phyloP scores from a whole-genome alignment of 768 basidiomycete species.

The Leccinum ochraceum region DNA sequence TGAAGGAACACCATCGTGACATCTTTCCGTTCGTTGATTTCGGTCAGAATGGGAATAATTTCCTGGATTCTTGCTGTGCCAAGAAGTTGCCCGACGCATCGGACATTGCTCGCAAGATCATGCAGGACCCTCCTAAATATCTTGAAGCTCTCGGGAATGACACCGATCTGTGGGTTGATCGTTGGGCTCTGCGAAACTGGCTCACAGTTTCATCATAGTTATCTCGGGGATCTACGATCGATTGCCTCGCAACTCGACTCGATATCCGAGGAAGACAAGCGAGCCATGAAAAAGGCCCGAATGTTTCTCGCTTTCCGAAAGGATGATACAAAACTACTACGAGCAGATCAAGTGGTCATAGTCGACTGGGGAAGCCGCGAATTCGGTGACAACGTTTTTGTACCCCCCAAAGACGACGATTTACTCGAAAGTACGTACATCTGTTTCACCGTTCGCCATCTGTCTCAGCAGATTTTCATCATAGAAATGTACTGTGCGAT shows the following conservation, averaged over 20 bases:
- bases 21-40: slow-evolving; percentile 20
- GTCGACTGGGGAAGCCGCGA: slow-evolving; percentile 14
- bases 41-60: slow-evolving; percentile 11
- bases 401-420: slow-evolving; percentile 14
- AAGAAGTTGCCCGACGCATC: slow-evolving; percentile 16
- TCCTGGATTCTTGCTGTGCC: slow-evolving; percentile 15
- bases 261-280: slow-evolving; percentile 11
- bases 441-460: background rate
- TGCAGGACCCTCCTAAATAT: slow-evolving; percentile 8
- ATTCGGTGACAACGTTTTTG: slow-evolving; percentile 8
- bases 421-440: slow-evolving; percentile 12
- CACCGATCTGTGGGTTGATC: slow-evolving; percentile 4
- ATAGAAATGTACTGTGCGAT: slow-evolving; percentile 16
- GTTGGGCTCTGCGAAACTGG: background rate
- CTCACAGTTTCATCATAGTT: slow-evolving; percentile 9
- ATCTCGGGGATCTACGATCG: slow-evolving; percentile 15
- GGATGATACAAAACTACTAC: background rate
- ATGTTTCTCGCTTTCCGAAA: slow-evolving; percentile 13
- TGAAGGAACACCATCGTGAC: slow-evolving; percentile 10
- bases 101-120: slow-evolving; percentile 14
- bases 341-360: slow-evolving; percentile 14
- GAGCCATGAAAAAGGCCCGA: slow-evolving; percentile 4
- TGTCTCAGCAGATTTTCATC: background rate
- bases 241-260: slow-evolving; percentile 15
- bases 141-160: background rate